phyloP scores from a whole-genome alignment of 176 grass and related monocot genomes.

The Carex scoparia region DNA sequence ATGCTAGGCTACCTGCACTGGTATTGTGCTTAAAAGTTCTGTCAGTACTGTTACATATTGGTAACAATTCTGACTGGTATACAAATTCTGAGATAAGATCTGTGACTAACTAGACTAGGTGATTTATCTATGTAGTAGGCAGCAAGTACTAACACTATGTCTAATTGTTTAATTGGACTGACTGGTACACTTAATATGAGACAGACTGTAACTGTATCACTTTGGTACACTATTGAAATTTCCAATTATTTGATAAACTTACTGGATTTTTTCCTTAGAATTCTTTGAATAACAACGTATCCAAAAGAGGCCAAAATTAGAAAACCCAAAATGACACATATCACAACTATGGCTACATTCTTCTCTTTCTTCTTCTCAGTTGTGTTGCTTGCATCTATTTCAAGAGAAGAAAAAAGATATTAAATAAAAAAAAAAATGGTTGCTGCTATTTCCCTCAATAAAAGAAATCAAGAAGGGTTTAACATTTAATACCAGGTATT shows the following conservation, averaged over 20 bases:
- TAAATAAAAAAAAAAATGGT: background rate
- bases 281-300: constrained; percentile 17
- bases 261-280: background rate
- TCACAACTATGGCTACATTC: constrained; percentile 9
- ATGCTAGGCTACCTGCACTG: background rate
- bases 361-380: background rate
- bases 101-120: background rate
- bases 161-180: background rate
- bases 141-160: background rate
- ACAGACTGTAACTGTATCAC: background rate
- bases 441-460: background rate
- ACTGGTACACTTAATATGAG: background rate
- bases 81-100: background rate
- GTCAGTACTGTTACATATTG: background rate
- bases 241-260: background rate
- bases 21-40: background rate
- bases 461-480: background rate
- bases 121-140: background rate
- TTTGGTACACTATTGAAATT: background rate
- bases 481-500: constrained; percentile 12
- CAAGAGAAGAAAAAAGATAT: background rate
- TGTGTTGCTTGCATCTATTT: constrained; percentile 1
- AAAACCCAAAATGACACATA: constrained; percentile 3
- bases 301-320: background rate
- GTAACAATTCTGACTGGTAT: background rate